Conservation (phyloP, 441 rosid genomes). For the Eruca vesicaria region DNA sequence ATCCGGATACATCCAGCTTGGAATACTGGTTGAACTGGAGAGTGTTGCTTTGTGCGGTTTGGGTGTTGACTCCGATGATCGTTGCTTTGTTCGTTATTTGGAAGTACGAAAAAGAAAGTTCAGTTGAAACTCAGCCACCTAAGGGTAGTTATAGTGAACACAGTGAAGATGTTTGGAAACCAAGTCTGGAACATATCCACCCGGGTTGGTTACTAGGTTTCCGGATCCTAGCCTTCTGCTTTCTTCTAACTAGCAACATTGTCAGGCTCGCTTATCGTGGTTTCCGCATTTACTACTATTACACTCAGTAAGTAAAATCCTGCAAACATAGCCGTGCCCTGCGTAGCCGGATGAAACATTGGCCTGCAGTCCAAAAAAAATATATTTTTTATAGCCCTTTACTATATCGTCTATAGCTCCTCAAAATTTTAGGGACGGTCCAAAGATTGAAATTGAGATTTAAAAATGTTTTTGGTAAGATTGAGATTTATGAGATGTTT, state of each 20-base stretch:
- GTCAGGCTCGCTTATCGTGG: not conserved
- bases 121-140: conserved; percentile 12
- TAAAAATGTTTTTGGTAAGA: too few species aligned
- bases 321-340: too few species aligned
- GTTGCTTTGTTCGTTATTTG: conserved; percentile 36
- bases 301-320: not conserved
- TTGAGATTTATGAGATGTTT: not conserved
- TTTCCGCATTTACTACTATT: not conserved
- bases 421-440: too few species aligned
- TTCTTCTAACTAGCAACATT: not conserved
- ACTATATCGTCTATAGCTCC: too few species aligned
- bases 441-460: too few species aligned
- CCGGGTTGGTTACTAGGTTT: conserved; percentile 40
- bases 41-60: conserved; percentile 45
- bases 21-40: conserved; percentile 61
- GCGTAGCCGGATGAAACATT: too few species aligned
- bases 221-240: conserved; percentile 44
- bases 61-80: conserved; percentile 34
- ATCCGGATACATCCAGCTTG: conserved; percentile 26
- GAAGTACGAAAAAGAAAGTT: conserved; percentile 42
- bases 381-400: too few species aligned
- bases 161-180: conserved; percentile 40
- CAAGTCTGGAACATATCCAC: conserved; percentile 43
- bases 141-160: conserved; percentile 5
- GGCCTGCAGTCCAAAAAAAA: too few species aligned